Evolutionary conservation across 345 rosid genomes (phyloP).

Genomic region (Syzygium grande): DNA sequence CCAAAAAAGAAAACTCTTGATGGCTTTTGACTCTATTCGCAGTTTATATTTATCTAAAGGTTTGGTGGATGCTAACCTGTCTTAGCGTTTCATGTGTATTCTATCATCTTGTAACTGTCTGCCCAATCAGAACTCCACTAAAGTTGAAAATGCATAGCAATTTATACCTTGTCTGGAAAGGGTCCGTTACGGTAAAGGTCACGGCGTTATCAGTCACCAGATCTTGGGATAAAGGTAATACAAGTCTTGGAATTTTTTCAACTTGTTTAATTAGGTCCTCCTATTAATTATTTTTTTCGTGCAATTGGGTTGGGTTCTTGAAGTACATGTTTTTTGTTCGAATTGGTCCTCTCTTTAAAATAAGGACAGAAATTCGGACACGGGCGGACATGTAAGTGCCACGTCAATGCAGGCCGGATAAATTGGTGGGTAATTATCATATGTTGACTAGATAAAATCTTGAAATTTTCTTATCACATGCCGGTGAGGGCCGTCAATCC

Average conservation of each 20-base stretch:
- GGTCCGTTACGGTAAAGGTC: not conserved
- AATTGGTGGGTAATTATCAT: not conserved
- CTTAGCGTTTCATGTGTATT: not conserved
- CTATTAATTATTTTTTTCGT: not conserved
- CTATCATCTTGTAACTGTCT: not conserved
- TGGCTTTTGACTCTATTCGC: not conserved
- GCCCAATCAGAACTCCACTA: not conserved
- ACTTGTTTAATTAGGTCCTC: not conserved
- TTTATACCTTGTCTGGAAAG: not conserved
- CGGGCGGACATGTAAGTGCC: too few relatives aligned
- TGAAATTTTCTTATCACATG: too few relatives aligned
- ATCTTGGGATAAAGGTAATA: not conserved
- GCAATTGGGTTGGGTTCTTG: not conserved
- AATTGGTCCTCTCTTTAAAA: too few relatives aligned
- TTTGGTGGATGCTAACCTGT: not conserved
- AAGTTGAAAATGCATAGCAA: not conserved
- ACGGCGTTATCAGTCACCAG: too few relatives aligned
- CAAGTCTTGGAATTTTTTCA: not conserved
- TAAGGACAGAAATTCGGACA: too few relatives aligned
- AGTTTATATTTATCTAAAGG: not conserved
- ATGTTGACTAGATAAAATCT: not conserved
- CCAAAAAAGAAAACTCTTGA: not conserved
- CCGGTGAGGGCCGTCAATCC: too few relatives aligned
- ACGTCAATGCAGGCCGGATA: too few relatives aligned
- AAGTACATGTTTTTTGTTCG: not conserved